Base-by-base conservation (phyloP, 2,329 filamentous ascomycete species). In the Cladosporium austrohemisphaericum region DNA sequence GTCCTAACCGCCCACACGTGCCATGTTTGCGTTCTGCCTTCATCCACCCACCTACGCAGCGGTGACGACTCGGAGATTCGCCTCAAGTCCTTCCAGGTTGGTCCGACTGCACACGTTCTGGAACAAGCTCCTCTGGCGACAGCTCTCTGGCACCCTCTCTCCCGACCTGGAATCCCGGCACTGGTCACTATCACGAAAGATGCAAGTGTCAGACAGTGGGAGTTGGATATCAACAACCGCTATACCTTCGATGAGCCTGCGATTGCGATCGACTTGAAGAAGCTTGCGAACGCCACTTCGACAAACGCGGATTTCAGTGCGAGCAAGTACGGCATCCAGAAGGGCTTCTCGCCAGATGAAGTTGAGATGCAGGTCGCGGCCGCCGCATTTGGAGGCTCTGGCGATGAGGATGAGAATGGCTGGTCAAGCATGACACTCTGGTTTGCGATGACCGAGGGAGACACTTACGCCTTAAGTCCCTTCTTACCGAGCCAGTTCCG, bases 371-470 rank as follows among this genome's bases (percentile, higher is more conserved):
- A 96, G 63, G 89, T 95, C 18, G 89, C 90, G 3, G 85, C 91
- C 2, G 90, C 91, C 43, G 88, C 84, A 65, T 98, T 98, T 71
- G 92, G 90, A 11, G 90, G 90, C 20, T 73, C 66, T 43, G 79
- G 77, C 8, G 71, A 68, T 49, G 74, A 77, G 47, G 77, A 76
- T 29, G 79, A 83, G 55, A 75, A 81, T 60, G 78, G 79, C 2
- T 98, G 93, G 93, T 87, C 90, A 6, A 83, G 91, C 8, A 96
- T 96, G 87, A 97, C 93, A 0, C 76, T 98, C 9, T 98, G 92
- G 88, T 74, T 97, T 44, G 90, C 91, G n/a, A 98, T 96, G 86
- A 82, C 83, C 29, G 86, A 89, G 52, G 93, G 93, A 3, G 91
- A 96, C 63, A 79, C 97, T 5, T 98, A 98, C 63, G 91, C 92